Percentiles rank a stretch among this genome's conserved stretches.
Evolutionary conservation across 495 filamentous ascomycete genomes (phyloP).

Genomic region (Tuber brumale): DNA sequence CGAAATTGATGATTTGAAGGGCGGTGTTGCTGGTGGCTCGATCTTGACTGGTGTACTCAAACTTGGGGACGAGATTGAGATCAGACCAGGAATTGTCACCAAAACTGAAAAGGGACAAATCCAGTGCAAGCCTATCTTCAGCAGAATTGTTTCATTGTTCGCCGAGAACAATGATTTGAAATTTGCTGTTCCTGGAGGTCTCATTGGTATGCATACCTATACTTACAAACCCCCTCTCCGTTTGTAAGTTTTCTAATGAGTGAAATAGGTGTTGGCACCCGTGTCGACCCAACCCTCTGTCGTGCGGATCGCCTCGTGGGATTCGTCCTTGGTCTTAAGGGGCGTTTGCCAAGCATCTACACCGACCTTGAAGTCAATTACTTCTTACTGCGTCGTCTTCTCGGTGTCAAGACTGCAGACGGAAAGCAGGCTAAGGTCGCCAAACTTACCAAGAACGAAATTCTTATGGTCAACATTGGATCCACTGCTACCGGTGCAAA

Average conservation of each 20-base stretch:
- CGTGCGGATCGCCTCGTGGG: slow-evolving; percentile 97
- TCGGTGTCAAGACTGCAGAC: slow-evolving; percentile 95
- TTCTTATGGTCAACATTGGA: slow-evolving; percentile 99
- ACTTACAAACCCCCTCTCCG: neutral
- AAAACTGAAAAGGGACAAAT: slow-evolving; percentile 90
- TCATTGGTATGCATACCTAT: slow-evolving; percentile 55
- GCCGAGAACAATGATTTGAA: slow-evolving; percentile 97
- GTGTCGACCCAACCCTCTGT: slow-evolving; percentile 94
- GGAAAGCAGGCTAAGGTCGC: slow-evolving; percentile 99
- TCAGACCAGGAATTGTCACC: slow-evolving; percentile 88
- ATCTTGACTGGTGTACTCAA: slow-evolving; percentile 94
- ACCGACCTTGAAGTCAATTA: slow-evolving; percentile 98
- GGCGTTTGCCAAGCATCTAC: slow-evolving; percentile 87
- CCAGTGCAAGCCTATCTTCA: slow-evolving; percentile 94
- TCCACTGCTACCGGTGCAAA: slow-evolving; percentile 93
- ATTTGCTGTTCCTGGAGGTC: slow-evolving; percentile 91
- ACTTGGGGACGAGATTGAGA: slow-evolving; percentile 95
- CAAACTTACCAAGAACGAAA: slow-evolving; percentile 94
- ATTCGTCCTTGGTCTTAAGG: slow-evolving; percentile 92
- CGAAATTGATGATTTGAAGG: slow-evolving; percentile 98
- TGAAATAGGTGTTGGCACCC: slow-evolving; percentile 72
- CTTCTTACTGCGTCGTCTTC: slow-evolving; percentile 84
- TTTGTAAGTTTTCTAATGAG: slow-evolving; percentile 22
- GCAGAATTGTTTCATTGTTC: slow-evolving; percentile 85
- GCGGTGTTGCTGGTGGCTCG: slow-evolving; percentile 94